Evolutionary conservation across 2,329 filamentous ascomycete genomes (phyloP).

Genomic region (Blumeriella jaapii): DNA sequence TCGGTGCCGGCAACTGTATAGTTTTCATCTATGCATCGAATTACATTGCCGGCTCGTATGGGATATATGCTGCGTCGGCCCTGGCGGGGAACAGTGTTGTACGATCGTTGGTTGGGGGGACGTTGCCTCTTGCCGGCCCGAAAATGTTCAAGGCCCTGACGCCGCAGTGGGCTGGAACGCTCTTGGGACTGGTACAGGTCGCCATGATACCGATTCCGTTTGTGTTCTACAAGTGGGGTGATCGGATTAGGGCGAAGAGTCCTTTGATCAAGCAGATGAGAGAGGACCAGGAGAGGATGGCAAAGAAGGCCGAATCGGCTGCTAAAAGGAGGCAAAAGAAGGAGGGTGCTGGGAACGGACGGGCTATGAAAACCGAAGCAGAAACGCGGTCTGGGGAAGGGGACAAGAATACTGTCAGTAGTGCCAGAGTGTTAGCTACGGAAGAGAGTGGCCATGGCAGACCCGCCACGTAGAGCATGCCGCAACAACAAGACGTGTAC

Average conservation of each 20-base stretch:
- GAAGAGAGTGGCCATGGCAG: no score
- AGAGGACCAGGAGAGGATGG: constrained; percentile 24
- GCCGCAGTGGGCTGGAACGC: constrained; percentile 67
- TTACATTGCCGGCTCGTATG: constrained; percentile 69
- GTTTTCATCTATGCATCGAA: constrained; percentile 77
- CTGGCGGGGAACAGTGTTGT: constrained; percentile 71
- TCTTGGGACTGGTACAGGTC: constrained; percentile 64
- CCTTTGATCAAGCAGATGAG: constrained; percentile 31
- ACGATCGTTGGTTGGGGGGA: constrained; percentile 62
- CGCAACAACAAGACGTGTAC: no score
- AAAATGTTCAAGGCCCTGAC: constrained; percentile 59
- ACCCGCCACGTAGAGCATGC: no score
- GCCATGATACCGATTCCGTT: constrained; percentile 68
- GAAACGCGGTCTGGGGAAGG: background rate
- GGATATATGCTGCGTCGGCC: constrained; percentile 71
- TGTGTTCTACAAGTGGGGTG: constrained; percentile 58
- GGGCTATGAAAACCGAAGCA: background rate
- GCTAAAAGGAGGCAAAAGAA: constrained; percentile 6
- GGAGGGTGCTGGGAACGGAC: constrained; percentile 6
- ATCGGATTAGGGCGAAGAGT: constrained; percentile 40
- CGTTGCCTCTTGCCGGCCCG: constrained; percentile 62
- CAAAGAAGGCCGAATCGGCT: constrained; percentile 15
- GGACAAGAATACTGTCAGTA: no score
- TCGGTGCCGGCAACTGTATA: constrained; percentile 64
- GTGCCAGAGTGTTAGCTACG: no score